Evolutionary conservation across 2,329 filamentous ascomycete genomes (phyloP).

Genomic region (Chaetomiaceae sp.): DNA sequence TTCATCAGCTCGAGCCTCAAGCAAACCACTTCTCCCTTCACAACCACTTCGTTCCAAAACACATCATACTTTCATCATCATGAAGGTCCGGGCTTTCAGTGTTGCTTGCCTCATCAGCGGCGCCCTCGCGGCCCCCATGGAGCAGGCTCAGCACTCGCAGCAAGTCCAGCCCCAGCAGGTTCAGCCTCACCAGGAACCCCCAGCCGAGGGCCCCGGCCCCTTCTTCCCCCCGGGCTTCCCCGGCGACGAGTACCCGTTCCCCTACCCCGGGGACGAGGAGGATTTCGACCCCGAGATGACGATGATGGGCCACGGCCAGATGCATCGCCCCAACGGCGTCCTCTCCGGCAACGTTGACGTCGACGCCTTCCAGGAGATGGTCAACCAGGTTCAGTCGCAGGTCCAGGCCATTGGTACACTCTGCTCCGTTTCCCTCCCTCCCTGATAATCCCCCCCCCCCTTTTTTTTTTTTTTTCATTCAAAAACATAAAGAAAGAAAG

Average conservation of each 20-base stretch:
- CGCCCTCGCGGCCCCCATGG: constrained; percentile 19
- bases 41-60: neutral
- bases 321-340: neutral
- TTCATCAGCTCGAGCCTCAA: no score
- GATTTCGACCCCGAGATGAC: neutral
- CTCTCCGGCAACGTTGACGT: neutral
- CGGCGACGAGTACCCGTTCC: no score
- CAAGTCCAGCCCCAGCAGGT: neutral
- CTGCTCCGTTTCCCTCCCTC: neutral
- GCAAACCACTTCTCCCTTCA: neutral
- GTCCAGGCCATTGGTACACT: constrained; percentile 17
- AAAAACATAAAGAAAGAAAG: no score
- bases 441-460: neutral
- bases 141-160: constrained; percentile 8
- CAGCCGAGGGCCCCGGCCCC: neutral
- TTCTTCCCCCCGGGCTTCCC: neutral
- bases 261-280: neutral
- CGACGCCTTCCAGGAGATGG: constrained; percentile 11
- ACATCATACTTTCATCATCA: constrained; percentile 16
- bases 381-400: constrained; percentile 12
- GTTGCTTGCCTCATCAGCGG: constrained; percentile 20
- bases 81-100: constrained; percentile 21
- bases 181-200: neutral
- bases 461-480: no score
- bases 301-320: neutral